A percentile compares a stretch with the other conserved stretches of the same genome.
Evolutionary conservation across 306 rosid species (phyloP).

Genomic region (Ormosia emarginata): DNA sequence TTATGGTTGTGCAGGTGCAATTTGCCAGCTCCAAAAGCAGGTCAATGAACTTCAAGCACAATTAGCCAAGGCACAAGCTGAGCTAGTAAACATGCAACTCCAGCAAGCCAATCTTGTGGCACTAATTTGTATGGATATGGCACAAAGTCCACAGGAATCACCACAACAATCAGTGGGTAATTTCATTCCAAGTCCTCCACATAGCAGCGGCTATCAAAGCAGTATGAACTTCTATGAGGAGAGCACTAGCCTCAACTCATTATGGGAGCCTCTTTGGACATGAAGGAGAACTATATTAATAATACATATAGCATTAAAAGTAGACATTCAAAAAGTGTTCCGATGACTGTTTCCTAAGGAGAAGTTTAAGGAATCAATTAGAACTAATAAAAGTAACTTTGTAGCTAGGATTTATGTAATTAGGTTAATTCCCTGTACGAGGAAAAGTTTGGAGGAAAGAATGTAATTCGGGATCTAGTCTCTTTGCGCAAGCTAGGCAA

Average conservation of each 20-base stretch:
- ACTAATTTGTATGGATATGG: constrained; percentile 68
- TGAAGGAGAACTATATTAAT: constrained; percentile 26
- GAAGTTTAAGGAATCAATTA: constrained; percentile 33
- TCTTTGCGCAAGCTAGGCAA: constrained; percentile 24
- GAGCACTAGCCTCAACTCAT: constrained; percentile 31
- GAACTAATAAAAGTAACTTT: constrained; percentile 21
- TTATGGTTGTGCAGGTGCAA: constrained; percentile 89
- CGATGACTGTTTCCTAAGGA: constrained; percentile 65
- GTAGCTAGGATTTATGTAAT: constrained; percentile 3
- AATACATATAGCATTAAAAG: background rate
- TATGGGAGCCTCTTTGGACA: constrained; percentile 83
- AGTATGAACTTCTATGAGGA: constrained; percentile 51
- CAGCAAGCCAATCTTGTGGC: constrained; percentile 88
- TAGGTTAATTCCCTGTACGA: constrained; percentile 1
- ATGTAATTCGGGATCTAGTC: constrained; percentile 1
- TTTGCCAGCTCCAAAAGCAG: constrained; percentile 84
- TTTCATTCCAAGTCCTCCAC: constrained; percentile 28
- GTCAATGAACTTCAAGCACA: constrained; percentile 86
- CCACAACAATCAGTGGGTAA: constrained; percentile 51
- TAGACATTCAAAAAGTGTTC: background rate
- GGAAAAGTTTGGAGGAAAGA: constrained; percentile 9
- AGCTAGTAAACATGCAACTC: constrained; percentile 69
- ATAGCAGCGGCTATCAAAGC: constrained; percentile 26
- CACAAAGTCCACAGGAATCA: constrained; percentile 49
- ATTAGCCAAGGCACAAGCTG: constrained; percentile 82